Base-by-base conservation (phyloP, 2,329 filamentous ascomycete species). In the Chaetomiaceae sp. region DNA sequence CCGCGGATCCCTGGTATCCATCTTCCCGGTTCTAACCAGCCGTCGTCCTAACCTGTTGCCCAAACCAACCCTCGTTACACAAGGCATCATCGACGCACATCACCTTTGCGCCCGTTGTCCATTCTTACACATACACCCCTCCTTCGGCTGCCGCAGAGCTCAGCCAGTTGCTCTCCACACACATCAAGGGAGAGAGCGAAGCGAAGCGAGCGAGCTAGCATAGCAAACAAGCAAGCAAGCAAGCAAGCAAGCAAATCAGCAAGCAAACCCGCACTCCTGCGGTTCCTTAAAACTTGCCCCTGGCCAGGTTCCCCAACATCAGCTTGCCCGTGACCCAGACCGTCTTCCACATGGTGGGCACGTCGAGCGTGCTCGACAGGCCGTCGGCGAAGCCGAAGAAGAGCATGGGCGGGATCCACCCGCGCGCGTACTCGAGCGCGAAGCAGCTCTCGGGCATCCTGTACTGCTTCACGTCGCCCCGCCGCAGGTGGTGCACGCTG, bases 351-450 rank as follows among this genome's bases (percentile, higher is more conserved):
- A 95, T 70, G 1, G 90, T 95, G n/a, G 81, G 82, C 67, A 95
- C 80, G 70, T 95, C 90, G 60, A 95, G 75, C 4, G 90, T 95
- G 71, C 85, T 90, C 50, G 78, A 82, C 54, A 95, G 77, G 42
- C 81, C 84, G 71, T 95, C 90, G 58, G 89, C 87, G 69, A 86
- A 92, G 55, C 90, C 90, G 69, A 95, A 95, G 69, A 87, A 87
- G 47, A 96, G 75, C 90, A 96, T 95, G 53, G 87, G 87, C 42
- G 90, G 90, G 70, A 96, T 95, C 89, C 89, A 95, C 58, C 90
- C 90, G 61, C 86, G 78, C 42, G 88, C 88, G 70, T 91, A 89
- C 77, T 92, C 89, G 62, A 94, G 78, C 48, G 89, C 89, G 71
- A 90, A 91, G 75, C 86, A 90, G 55, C 73, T 75, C 53, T 80